Conservation (phyloP, 345 rosid genomes). For the Eucalyptus cloeziana region DNA sequence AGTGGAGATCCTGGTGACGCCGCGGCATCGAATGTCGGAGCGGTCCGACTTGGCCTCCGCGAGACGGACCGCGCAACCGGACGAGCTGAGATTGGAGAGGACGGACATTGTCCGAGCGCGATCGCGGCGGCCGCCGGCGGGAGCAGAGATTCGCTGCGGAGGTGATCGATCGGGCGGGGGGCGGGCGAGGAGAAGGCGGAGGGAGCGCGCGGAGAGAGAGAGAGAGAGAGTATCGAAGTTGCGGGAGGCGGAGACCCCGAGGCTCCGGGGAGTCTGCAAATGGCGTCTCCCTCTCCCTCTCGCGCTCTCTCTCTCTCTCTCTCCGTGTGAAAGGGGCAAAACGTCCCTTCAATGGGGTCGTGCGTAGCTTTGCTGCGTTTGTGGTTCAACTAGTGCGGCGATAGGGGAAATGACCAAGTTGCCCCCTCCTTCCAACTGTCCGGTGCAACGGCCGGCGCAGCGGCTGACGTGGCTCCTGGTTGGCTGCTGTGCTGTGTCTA, state of each 20-base stretch:
- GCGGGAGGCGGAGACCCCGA: slow-evolving; percentile 24
- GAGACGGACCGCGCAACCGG: background rate
- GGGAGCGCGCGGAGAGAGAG: background rate
- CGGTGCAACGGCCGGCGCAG: background rate
- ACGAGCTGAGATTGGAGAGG: slow-evolving; percentile 1
- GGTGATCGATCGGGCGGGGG: background rate
- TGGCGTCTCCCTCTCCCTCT: background rate
- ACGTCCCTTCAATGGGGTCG: background rate
- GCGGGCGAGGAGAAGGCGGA: background rate
- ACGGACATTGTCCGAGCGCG: slow-evolving; percentile 6
- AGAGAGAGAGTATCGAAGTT: background rate
- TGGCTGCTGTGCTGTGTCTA: background rate
- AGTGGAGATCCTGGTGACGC: background rate
- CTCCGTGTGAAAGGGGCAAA: background rate
- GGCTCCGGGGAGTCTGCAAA: background rate
- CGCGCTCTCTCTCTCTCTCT: background rate
- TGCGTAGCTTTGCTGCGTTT: background rate
- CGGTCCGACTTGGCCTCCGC: background rate
- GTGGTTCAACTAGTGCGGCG: background rate
- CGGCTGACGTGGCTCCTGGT: background rate
- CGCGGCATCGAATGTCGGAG: background rate
- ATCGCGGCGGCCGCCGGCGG: background rate
- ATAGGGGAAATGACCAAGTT: background rate
- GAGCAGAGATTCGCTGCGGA: background rate
- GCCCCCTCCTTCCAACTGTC: background rate